A percentile compares a stretch with the other conserved stretches of the same genome.
Evolutionary conservation across 2,329 filamentous ascomycete species (phyloP).

Genomic region (Pestalotiopsis sp.): DNA sequence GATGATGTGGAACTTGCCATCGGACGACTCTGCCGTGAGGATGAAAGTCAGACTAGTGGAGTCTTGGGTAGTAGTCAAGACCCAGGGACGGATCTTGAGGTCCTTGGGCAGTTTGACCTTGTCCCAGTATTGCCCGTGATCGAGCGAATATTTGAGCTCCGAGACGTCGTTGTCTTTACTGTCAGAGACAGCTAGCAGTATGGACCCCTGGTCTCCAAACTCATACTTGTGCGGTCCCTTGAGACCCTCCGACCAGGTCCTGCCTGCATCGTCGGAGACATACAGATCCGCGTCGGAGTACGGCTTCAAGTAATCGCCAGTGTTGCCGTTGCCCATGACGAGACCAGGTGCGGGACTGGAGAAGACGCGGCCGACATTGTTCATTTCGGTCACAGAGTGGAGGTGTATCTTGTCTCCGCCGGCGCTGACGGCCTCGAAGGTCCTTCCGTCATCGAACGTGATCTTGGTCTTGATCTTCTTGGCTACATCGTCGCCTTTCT

Average conservation of each 20-base stretch:
- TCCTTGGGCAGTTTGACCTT: slow-evolving; percentile 67
- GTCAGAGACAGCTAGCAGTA: slow-evolving; percentile 82
- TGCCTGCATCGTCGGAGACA: slow-evolving; percentile 87
- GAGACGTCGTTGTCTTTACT: slow-evolving; percentile 62
- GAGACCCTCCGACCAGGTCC: slow-evolving; percentile 77
- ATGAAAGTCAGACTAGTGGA: slow-evolving; percentile 93
- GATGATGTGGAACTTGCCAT: slow-evolving; percentile 64
- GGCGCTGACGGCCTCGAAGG: slow-evolving; percentile 73
- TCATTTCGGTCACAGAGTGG: slow-evolving; percentile 86
- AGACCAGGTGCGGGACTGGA: slow-evolving; percentile 92
- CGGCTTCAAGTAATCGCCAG: slow-evolving; percentile 70
- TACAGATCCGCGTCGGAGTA: slow-evolving; percentile 80
- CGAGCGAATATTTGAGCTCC: slow-evolving; percentile 74
- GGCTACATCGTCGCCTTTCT: slow-evolving; percentile 44
- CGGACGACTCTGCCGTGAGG: slow-evolving; percentile 65
- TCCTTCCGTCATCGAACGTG: slow-evolving; percentile 93
- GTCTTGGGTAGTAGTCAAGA: slow-evolving; percentile 87
- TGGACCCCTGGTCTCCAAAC: slow-evolving; percentile 89
- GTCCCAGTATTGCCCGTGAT: slow-evolving; percentile 88
- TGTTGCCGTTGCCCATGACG: slow-evolving; percentile 93
- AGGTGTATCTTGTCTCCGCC: slow-evolving; percentile 76
- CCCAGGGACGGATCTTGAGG: slow-evolving; percentile 68
- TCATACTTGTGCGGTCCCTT: slow-evolving; percentile 92
- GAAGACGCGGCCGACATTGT: slow-evolving; percentile 84
- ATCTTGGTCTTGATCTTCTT: slow-evolving; percentile 82